Conservation (phyloP, 306 rosid genomes). For the Parietaria judaica region DNA sequence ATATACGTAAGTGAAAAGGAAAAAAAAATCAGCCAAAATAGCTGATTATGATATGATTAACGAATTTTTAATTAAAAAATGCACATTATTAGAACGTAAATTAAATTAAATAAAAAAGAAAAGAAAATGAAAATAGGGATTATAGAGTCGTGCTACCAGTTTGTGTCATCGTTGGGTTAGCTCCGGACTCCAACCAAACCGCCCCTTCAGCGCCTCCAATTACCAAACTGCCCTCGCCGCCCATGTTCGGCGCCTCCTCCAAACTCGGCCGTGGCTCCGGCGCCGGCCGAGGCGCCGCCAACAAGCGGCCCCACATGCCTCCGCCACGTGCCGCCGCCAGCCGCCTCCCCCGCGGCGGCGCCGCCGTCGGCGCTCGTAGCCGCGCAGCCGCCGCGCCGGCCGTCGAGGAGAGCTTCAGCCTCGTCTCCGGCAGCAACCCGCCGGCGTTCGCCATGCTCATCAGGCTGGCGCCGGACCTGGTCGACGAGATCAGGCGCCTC, state of each 20-base stretch:
- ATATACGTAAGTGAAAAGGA: too few relatives aligned
- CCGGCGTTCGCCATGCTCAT: conserved; percentile 81
- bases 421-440: conserved; percentile 61
- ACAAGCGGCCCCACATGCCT: conserved; percentile 53
- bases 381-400: conserved; percentile 37
- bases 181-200: conserved; percentile 17
- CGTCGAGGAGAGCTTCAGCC: conserved; percentile 67
- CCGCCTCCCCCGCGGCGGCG: conserved; percentile 58
- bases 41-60: too few relatives aligned
- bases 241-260: conserved; percentile 74
- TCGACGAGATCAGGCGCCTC: conserved; percentile 90
- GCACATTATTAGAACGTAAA: too few relatives aligned
- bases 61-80: too few relatives aligned
- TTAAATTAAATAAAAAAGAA: too few relatives aligned
- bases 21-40: too few relatives aligned
- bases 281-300: conserved; percentile 42
- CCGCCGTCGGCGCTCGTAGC: conserved; percentile 23
- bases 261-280: conserved; percentile 63
- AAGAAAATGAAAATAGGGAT: not conserved
- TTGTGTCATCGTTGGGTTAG: not conserved
- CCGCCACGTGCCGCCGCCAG: conserved; percentile 21
- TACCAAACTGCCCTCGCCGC: conserved; percentile 6
- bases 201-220: conserved; percentile 18
- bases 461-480: conserved; percentile 68
- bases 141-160: not conserved